Conservation (phyloP, 768 basidiomycete species). For the Royoungia palumana region DNA sequence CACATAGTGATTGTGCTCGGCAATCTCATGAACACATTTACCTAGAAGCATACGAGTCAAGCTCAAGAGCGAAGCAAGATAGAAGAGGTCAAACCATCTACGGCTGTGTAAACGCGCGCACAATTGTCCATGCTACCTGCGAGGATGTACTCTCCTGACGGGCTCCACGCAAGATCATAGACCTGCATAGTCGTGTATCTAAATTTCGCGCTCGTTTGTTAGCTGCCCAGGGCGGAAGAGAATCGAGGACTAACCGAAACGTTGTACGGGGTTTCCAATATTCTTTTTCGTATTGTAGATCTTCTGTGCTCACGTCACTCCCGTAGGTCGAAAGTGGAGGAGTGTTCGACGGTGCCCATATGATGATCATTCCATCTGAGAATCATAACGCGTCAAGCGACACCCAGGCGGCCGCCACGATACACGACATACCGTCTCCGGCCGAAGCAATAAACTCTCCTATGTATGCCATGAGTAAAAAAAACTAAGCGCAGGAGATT, state of each 20-base stretch:
- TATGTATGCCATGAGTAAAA: slow-evolving; percentile 27
- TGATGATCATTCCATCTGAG: slow-evolving; percentile 93
- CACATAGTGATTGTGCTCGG: slow-evolving; percentile 94
- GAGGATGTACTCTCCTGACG: slow-evolving; percentile 88
- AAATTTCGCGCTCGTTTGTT: slow-evolving; percentile 1
- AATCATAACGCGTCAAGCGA: not conserved
- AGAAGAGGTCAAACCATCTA: slow-evolving; percentile 53
- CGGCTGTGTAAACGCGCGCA: slow-evolving; percentile 75
- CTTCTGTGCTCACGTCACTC: slow-evolving; percentile 75
- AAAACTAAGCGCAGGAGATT: not conserved
- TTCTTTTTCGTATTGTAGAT: slow-evolving; percentile 87
- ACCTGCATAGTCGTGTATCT: slow-evolving; percentile 95
- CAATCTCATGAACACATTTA: slow-evolving; percentile 83
- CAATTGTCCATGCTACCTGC: slow-evolving; percentile 98
- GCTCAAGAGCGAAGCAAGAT: not conserved
- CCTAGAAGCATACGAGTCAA: slow-evolving; percentile 41
- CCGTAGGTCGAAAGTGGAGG: slow-evolving; percentile 75
- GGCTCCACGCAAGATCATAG: slow-evolving; percentile 97
- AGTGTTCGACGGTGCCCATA: slow-evolving; percentile 84
- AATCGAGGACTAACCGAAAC: slow-evolving; percentile 56
- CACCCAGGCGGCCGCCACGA: not conserved
- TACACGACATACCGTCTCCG: slow-evolving; percentile 75
- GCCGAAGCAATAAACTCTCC: slow-evolving; percentile 94
- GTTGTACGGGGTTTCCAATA: slow-evolving; percentile 90
- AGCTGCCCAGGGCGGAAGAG: not conserved